phyloP scores from a whole-genome alignment of 768 basidiomycete genomes.

The Lactarius vividus region DNA sequence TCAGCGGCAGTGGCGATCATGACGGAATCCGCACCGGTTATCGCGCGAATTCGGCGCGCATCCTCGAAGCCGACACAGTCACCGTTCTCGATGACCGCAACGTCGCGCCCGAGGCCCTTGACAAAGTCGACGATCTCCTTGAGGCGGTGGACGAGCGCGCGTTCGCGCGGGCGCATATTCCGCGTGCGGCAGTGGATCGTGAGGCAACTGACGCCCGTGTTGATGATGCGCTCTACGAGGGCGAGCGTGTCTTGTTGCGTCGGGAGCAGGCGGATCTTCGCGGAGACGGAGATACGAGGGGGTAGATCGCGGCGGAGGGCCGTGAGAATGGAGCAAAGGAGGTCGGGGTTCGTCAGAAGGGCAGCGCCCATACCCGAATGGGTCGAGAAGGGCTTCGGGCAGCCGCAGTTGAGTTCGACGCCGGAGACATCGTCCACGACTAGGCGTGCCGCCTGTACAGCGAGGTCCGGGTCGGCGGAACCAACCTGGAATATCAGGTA shows the following conservation, averaged over 20 bases:
- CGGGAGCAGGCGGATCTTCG: conserved; percentile 88
- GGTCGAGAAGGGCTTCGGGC: conserved; percentile 94
- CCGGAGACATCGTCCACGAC: conserved; percentile 90
- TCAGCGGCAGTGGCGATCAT: conserved; percentile 98
- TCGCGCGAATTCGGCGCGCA: conserved; percentile 64
- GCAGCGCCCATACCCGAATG: conserved; percentile 97
- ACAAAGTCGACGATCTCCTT: conserved; percentile 87
- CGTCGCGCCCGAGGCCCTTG: conserved; percentile 61
- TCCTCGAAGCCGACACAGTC: conserved; percentile 83
- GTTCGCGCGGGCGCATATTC: conserved; percentile 83
- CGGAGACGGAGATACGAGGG: conserved; percentile 80
- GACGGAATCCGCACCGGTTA: conserved; percentile 88
- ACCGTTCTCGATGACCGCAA: conserved; percentile 94
- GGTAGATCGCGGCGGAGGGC: conserved; percentile 73
- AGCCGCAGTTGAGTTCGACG: conserved; percentile 96
- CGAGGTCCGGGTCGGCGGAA: conserved; percentile 82
- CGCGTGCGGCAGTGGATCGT: conserved; percentile 95
- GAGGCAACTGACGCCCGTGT: conserved; percentile 83
- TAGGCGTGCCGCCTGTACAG: conserved; percentile 85
- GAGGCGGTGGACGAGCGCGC: conserved; percentile 74
- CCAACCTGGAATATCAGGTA: conserved; percentile 96
- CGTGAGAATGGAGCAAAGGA: conserved; percentile 83
- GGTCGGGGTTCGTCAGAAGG: conserved; percentile 85
- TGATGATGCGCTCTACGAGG: conserved; percentile 84
- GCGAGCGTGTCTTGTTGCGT: conserved; percentile 84